Conservation (phyloP, 2,329 filamentous ascomycete genomes). For the Penicillium vulpinum region DNA sequence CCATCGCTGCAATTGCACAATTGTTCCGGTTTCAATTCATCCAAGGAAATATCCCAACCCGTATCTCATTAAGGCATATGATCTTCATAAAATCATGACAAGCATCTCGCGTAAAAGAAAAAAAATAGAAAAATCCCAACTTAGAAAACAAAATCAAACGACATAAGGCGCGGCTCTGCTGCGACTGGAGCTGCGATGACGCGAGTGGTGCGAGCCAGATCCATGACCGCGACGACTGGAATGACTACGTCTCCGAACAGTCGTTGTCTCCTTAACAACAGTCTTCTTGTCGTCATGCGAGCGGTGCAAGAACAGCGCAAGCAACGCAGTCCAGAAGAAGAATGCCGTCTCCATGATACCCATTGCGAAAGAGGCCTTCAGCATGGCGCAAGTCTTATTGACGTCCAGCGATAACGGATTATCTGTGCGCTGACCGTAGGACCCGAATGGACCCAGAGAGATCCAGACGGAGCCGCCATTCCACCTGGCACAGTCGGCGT, state of each 20-base stretch:
- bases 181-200: constrained; percentile 33
- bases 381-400: constrained; percentile 83
- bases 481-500: constrained; percentile 68
- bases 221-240: constrained; percentile 37
- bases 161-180: constrained; percentile 31
- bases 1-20: background rate
- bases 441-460: constrained; percentile 63
- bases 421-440: constrained; percentile 50
- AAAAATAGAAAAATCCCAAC: background rate
- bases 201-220: constrained; percentile 26
- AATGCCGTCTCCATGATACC: constrained; percentile 84
- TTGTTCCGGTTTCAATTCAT: background rate
- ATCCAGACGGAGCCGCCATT: constrained; percentile 54
- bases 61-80: constrained; percentile 20
- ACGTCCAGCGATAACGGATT: constrained; percentile 54
- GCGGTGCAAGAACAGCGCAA: constrained; percentile 57
- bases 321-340: constrained; percentile 73
- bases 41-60: background rate
- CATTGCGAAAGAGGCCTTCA: constrained; percentile 86
- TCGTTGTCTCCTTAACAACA: constrained; percentile 42
- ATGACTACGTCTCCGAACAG: constrained; percentile 36
- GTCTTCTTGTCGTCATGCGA: constrained; percentile 25
- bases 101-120: constrained; percentile 1
- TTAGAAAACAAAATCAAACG: constrained; percentile 22
- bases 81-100: constrained; percentile 15